Evolutionary conservation across 768 basidiomycete genomes (phyloP), one percentile per base, ranked within the genome.

Genomic region (Dioszegia crocea): DNA sequence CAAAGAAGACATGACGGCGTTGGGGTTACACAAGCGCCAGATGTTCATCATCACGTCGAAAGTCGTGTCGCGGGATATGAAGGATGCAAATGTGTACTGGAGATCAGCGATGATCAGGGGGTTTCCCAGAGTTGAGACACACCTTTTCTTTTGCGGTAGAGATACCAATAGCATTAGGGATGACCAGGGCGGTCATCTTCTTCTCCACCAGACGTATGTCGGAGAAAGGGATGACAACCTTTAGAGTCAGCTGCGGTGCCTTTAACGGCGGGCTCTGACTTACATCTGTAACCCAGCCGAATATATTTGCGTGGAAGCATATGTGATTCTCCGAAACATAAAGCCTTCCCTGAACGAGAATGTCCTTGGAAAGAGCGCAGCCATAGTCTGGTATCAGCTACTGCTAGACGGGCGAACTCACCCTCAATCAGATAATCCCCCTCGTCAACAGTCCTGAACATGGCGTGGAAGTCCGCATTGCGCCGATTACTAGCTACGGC

Each of bases 231-330:
- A 97, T 85, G 41, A 86, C 85, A 63, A 93, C 81, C 91, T 93
- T 74, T 29, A 21, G 10, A 8, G 45, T 46, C 45, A 46, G 26
- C 27, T 53, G 8, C 40, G 47, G 26, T 29, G 33, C 38, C 44
- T 17, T 4, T 33, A 14, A 33, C 33, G 19, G 27, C 46, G n/a
- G 29, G n/a, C 51, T n/a, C n/a, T 0, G 33, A 81, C 92, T 77
- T 76, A 94, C 93, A 73, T 94, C 86, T 27, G 94, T 98, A 48
- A 96, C 88, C 96, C 94, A 98, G 41, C 96, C 94, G 77, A 98
- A 94, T 43, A 98, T 97, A 73, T 98, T 98, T 41, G 96, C 94
- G 68, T 99, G 90, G 81, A 98, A 99, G 79, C 91, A 98, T n/a
- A 97, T 84, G 73, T 97, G 93, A 78, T 98, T 97, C 78, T 99